Evolutionary conservation across 352 stramenopile genomes (phyloP).

Genomic region (Phytophthora multivora): DNA sequence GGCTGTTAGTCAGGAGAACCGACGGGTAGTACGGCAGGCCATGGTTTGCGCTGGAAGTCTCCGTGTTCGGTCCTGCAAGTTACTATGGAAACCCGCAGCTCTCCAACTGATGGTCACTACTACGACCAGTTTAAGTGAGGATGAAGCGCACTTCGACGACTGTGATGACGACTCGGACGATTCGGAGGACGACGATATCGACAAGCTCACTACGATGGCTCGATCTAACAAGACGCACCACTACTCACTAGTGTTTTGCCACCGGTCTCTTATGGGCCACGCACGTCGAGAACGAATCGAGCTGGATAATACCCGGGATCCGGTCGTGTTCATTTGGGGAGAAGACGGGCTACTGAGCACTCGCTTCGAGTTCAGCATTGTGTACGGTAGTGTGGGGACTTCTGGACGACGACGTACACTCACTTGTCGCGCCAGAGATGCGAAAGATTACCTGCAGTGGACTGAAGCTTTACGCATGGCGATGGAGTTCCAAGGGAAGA

Average conservation of each 20-base stretch:
- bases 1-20: slow-evolving; percentile 13
- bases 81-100: slow-evolving; percentile 37
- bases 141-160: slow-evolving; percentile 31
- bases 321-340: slow-evolving; percentile 26
- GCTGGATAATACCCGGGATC: slow-evolving; percentile 19
- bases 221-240: slow-evolving; percentile 29
- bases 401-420: slow-evolving; percentile 24
- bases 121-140: slow-evolving; percentile 20
- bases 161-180: slow-evolving; percentile 31
- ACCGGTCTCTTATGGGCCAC: slow-evolving; percentile 35
- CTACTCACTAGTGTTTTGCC: slow-evolving; percentile 39
- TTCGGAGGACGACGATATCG: slow-evolving; percentile 25
- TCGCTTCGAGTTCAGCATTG: slow-evolving; percentile 40
- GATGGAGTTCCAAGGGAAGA: slow-evolving; percentile 22
- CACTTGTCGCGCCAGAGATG: slow-evolving; percentile 32
- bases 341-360: slow-evolving; percentile 33
- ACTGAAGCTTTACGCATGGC: slow-evolving; percentile 28
- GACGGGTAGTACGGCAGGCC: slow-evolving; percentile 24
- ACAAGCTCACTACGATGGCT: slow-evolving; percentile 33
- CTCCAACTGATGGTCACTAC: slow-evolving; percentile 40
- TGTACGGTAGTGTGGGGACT: slow-evolving; percentile 19
- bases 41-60: slow-evolving; percentile 36
- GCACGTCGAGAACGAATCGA: slow-evolving; percentile 35
- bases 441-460: slow-evolving; percentile 40
- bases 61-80: slow-evolving; percentile 36